A percentile compares a stretch with the other conserved stretches of the same genome.
Evolutionary conservation across 1,139 yeast species (phyloP).

Genomic region (Magnusiomyces fungicola): DNA sequence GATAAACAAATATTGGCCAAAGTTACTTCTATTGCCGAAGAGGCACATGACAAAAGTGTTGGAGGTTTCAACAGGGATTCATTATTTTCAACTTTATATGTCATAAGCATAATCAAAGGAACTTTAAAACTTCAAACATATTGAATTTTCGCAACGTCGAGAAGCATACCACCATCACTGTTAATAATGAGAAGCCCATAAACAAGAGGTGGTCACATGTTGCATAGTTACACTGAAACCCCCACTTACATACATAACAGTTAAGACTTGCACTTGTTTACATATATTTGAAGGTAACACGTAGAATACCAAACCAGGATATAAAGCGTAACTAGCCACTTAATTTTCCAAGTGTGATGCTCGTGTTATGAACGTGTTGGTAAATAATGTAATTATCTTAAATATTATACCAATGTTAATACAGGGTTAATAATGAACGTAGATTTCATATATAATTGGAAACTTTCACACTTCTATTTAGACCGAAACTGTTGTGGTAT

Average conservation of each 20-base stretch:
- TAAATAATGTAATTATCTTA: too few relatives aligned
- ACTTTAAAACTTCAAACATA: conserved; percentile 15
- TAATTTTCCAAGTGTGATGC: too few relatives aligned
- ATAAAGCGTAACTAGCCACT: too few relatives aligned
- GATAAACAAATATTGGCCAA: neutral
- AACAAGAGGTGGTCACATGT: conserved; percentile 8
- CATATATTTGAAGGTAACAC: neutral
- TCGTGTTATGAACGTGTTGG: too few relatives aligned
- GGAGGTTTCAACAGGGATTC: conserved; percentile 16
- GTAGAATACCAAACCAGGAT: too few relatives aligned
- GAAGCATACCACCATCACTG: conserved; percentile 8
- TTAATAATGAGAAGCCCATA: conserved; percentile 5
- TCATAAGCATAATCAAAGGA: conserved; percentile 16
- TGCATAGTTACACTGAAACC: conserved; percentile 12
- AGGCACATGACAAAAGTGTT: conserved; percentile 10
- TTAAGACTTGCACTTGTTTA: conserved; percentile 9
- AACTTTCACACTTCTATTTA: too few relatives aligned
- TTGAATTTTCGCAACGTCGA: conserved; percentile 10
- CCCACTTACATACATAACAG: conserved; percentile 8
- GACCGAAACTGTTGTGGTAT: too few relatives aligned
- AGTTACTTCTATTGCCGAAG: conserved; percentile 12
- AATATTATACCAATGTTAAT: too few relatives aligned
- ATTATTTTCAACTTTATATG: conserved; percentile 9
- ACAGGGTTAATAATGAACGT: too few relatives aligned
- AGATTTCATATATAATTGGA: too few relatives aligned